Evolutionary conservation across 2,329 filamentous ascomycete genomes (phyloP).

Genomic region (Ophiosphaerella herpotricha): DNA sequence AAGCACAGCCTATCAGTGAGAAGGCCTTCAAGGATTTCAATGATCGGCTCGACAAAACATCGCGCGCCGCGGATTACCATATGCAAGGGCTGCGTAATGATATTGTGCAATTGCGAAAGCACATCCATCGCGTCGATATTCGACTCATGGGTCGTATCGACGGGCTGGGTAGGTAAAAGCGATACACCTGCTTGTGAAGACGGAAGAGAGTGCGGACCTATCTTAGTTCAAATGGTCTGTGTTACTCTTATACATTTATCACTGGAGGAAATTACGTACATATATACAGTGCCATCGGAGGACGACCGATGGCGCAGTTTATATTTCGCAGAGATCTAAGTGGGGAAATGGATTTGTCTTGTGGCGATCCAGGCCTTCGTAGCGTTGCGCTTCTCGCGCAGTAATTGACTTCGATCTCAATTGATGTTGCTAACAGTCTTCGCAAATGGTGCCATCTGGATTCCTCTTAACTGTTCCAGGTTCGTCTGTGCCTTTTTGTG

Average conservation of each 20-base stretch:
- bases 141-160: slow-evolving; percentile 20
- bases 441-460: slow-evolving; percentile 43
- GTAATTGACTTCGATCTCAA: background rate
- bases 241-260: background rate
- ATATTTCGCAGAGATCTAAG: too few species aligned
- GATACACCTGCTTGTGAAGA: background rate
- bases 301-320: too few species aligned
- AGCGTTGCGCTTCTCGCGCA: background rate
- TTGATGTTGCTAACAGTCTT: slow-evolving; percentile 37
- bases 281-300: too few species aligned
- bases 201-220: too few species aligned
- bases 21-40: background rate
- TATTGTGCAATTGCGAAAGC: slow-evolving; percentile 18
- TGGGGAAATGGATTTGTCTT: too few species aligned
- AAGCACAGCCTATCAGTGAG: background rate
- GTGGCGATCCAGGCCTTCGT: background rate
- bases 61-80: slow-evolving; percentile 1
- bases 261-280: too few species aligned
- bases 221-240: background rate
- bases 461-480: slow-evolving; percentile 31
- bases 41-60: background rate
- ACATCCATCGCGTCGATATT: slow-evolving; percentile 22
- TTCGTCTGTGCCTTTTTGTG: background rate
- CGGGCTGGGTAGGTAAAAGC: slow-evolving; percentile 8
- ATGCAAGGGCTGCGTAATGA: slow-evolving; percentile 14